These are phyloP conservation scores for Bruguiera parviflora DNA, from an alignment of 345 rosid genomes.

Conservation along the genomic window DNA sequence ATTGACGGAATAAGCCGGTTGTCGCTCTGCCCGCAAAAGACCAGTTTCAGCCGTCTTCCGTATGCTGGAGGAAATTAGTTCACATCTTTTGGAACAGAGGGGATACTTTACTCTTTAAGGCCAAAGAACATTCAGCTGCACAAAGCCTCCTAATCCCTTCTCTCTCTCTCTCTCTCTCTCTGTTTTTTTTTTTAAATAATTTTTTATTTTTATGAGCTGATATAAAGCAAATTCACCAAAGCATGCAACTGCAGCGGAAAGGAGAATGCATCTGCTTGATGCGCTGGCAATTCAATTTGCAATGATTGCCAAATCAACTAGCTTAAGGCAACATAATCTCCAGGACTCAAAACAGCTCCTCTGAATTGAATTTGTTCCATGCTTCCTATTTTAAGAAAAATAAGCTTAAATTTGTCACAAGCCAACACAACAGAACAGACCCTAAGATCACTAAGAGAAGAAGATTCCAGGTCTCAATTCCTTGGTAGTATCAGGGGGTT, in stretches of 20 bases:
- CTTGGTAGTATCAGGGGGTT: background rate
- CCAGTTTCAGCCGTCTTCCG: conserved; percentile 13
- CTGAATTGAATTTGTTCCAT: conserved; percentile 86
- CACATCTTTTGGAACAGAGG: conserved; percentile 7
- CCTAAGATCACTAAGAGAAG: background rate
- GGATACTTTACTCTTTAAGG: conserved; percentile 6
- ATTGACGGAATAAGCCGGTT: background rate
- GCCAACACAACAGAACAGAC: background rate
- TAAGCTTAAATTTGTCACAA: background rate
- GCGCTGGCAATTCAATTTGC: conserved; percentile 17
- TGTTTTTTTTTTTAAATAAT: too few relatives aligned
- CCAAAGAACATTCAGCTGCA: conserved; percentile 3
- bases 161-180: too few relatives aligned
- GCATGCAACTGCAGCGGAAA: conserved; percentile 7
- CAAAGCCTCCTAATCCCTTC: background rate
- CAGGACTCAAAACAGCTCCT: conserved; percentile 64
- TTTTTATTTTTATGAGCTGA: conserved; percentile 2
- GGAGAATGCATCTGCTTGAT: conserved; percentile 6
- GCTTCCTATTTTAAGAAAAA: conserved; percentile 50
- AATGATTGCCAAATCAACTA: conserved; percentile 12
- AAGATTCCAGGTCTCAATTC: conserved; percentile 1
- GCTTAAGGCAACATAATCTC: conserved; percentile 11
- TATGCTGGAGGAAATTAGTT: conserved; percentile 21
- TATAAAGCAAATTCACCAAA: background rate
- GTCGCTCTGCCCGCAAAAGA: conserved; percentile 20